Conservation (phyloP, 306 rosid species). For the Prosopis cineraria region DNA sequence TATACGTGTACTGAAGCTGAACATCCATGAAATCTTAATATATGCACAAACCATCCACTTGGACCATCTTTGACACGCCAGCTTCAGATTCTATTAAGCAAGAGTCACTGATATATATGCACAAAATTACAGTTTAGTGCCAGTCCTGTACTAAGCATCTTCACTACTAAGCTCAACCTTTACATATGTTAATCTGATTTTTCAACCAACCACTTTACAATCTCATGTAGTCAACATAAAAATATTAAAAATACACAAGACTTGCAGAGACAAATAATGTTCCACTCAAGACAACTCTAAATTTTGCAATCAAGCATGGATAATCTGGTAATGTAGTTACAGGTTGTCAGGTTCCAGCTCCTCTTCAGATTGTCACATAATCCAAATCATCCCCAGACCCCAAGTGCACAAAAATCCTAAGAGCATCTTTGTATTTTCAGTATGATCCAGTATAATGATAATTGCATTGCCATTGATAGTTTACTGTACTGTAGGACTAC, state of each 20-base stretch:
- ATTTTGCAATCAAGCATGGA: conserved; percentile 1
- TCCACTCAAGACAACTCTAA: conserved; percentile 10
- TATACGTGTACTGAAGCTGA: background rate
- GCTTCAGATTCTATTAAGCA: conserved; percentile 9
- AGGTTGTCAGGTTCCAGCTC: conserved; percentile 6
- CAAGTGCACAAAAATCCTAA: conserved; percentile 4
- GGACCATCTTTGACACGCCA: conserved; percentile 4
- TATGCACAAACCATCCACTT: conserved; percentile 16
- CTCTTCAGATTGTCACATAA: conserved; percentile 7
- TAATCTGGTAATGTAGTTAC: conserved; percentile 3
- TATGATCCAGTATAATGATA: background rate
- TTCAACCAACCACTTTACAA: background rate
- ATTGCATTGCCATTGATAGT: background rate
- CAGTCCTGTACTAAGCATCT: background rate
- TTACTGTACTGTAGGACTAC: background rate
- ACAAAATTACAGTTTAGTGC: background rate
- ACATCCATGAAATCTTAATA: conserved; percentile 13
- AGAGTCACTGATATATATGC: background rate
- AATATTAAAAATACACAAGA: conserved; percentile 19
- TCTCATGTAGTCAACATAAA: background rate
- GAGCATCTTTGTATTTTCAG: conserved; percentile 17
- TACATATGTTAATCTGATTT: background rate
- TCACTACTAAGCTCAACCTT: conserved; percentile 27
- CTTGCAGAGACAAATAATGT: conserved; percentile 14
- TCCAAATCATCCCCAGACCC: background rate